A percentile compares a stretch with the other conserved stretches of the same genome.
phyloP scores from a whole-genome alignment of 805 yeast species.

The Wickerhamomyces bisporus region DNA sequence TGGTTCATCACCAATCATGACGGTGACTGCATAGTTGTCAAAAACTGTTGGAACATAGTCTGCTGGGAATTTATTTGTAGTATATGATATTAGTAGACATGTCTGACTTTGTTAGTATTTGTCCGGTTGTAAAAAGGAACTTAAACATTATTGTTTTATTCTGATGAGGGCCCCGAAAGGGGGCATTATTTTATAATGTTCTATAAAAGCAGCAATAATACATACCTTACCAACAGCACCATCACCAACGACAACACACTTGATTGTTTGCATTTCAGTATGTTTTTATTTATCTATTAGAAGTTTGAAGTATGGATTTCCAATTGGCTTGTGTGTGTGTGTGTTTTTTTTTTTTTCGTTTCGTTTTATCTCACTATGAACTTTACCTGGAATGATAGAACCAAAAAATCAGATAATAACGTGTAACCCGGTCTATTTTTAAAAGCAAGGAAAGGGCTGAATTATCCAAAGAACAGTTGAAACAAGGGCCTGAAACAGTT shows the following conservation, averaged over 20 bases:
- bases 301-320: background rate
- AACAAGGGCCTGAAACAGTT: too few relatives aligned
- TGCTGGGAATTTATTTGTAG: conserved; percentile 95
- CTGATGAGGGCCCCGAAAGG: background rate
- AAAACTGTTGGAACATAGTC: conserved; percentile 99
- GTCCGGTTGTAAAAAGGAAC: too few relatives aligned
- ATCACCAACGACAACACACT: conserved; percentile 98
- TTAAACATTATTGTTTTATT: background rate
- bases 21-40: conserved; percentile 91
- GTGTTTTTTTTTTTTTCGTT: too few relatives aligned
- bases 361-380: too few relatives aligned
- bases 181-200: too few relatives aligned
- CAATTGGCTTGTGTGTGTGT: background rate
- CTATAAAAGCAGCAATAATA: too few relatives aligned
- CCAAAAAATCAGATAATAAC: too few relatives aligned
- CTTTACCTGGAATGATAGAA: too few relatives aligned
- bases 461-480: too few relatives aligned
- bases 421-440: too few relatives aligned
- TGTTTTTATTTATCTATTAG: background rate
- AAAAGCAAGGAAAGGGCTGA: too few relatives aligned
- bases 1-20: conserved; percentile 97
- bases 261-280: conserved; percentile 57
- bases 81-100: conserved; percentile 90
- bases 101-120: conserved; percentile 39
- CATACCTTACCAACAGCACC: conserved; percentile 95